These are phyloP conservation scores for Sporothrix mexicana DNA, from an alignment of 2,329 filamentous ascomycete species.

Conservation along the genomic window DNA sequence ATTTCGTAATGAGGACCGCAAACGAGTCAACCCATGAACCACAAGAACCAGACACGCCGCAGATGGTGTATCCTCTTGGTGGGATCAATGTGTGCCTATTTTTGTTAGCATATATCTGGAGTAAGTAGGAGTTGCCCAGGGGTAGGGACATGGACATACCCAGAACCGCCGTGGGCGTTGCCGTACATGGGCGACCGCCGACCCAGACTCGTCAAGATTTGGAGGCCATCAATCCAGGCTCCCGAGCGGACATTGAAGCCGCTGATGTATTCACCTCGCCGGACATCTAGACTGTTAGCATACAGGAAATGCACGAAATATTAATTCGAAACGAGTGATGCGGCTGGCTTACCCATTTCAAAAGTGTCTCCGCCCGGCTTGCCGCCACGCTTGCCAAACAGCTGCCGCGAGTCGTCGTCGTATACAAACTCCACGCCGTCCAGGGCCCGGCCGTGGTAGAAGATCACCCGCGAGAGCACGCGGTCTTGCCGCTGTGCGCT, in stretches of 20 bases:
- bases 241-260: slow-evolving; percentile 85
- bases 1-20: slow-evolving; percentile 66
- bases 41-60: slow-evolving; percentile 83
- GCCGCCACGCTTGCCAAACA: slow-evolving; percentile 83
- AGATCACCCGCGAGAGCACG: slow-evolving; percentile 73
- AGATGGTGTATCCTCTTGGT: slow-evolving; percentile 85
- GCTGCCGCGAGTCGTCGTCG: slow-evolving; percentile 80
- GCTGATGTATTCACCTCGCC: slow-evolving; percentile 82
- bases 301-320: not conserved
- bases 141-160: slow-evolving; percentile 62
- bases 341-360: slow-evolving; percentile 69
- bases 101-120: slow-evolving; percentile 37
- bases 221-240: slow-evolving; percentile 84
- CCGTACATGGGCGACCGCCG: slow-evolving; percentile 85
- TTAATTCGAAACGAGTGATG: not conserved
- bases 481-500: slow-evolving; percentile 71
- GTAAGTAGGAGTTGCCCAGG: not conserved
- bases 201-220: slow-evolving; percentile 88
- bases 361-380: slow-evolving; percentile 75
- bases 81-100: slow-evolving; percentile 76
- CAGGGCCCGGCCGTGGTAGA: slow-evolving; percentile 78
- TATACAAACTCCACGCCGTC: slow-evolving; percentile 93
- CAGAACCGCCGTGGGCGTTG: slow-evolving; percentile 77
- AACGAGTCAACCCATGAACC: slow-evolving; percentile 85
- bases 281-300: slow-evolving; percentile 65